These are phyloP conservation scores for Penicillium verhagenii DNA, from an alignment of 495 filamentous ascomycete species.

Conservation along the genomic window DNA sequence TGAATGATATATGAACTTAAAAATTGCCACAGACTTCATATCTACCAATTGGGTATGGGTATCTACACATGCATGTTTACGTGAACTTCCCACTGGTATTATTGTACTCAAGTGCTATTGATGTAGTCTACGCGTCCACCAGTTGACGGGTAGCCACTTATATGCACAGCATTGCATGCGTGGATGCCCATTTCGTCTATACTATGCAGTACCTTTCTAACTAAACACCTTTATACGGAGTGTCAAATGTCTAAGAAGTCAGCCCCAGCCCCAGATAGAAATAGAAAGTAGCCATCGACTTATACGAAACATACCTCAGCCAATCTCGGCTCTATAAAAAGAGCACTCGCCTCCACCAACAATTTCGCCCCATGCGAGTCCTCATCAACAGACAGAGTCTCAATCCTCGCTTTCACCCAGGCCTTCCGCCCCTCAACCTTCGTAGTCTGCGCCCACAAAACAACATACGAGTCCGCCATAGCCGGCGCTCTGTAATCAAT, in stretches of 20 bases:
- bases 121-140: too few relatives aligned
- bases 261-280: background rate
- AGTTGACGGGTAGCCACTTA: too few relatives aligned
- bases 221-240: slow-evolving; percentile 1
- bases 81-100: too few relatives aligned
- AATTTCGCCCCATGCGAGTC: slow-evolving; percentile 58
- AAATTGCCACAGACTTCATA: too few relatives aligned
- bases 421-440: slow-evolving; percentile 90
- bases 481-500: slow-evolving; percentile 80
- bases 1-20: too few relatives aligned
- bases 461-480: slow-evolving; percentile 66
- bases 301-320: slow-evolving; percentile 57
- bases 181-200: too few relatives aligned
- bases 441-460: slow-evolving; percentile 73
- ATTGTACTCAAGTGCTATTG: too few relatives aligned
- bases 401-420: slow-evolving; percentile 85
- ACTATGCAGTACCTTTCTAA: too few relatives aligned
- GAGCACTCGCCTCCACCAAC: slow-evolving; percentile 70
- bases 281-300: background rate
- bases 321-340: slow-evolving; percentile 83
- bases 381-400: slow-evolving; percentile 64
- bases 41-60: too few relatives aligned
- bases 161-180: too few relatives aligned
- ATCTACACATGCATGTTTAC: too few relatives aligned
- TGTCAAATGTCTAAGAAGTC: background rate